Base-by-base conservation (phyloP, 1,284 basidiomycete genomes). In the Ustilago xerochloae region DNA sequence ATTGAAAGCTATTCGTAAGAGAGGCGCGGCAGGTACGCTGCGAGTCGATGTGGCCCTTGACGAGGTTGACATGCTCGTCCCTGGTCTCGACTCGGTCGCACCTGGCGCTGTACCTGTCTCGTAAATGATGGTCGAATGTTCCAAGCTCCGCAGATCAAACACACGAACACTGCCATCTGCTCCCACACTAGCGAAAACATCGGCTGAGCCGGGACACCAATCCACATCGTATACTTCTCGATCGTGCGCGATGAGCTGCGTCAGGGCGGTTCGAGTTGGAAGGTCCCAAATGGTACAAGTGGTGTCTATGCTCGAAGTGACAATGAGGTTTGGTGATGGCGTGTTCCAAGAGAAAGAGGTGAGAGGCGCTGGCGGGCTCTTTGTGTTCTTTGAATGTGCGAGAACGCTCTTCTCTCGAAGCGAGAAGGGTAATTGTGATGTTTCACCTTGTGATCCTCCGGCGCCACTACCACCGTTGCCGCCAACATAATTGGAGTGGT, bases 111-210 rank as follows among this genome's bases (percentile, higher is more conserved):
- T 65, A 12, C 67, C 79, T 6, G 84, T 80, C 87, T 99, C 97
- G 85, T 98, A 99, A 46, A 99, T 88, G 79, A 99, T 99, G 3
- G 97, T 99, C 8, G 94, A 97, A 85, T 99, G 97, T 84, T 99
- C 97, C 46, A 99, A 88, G 77, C 92, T 93, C 36, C 97, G 91
- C 59, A 99, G 87, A 85, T 99, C 97, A 84, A 99, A 99, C 8
- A 97, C 95, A 49, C 97, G 92, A 35, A 99, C 87, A 63, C 92
- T 94, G 12, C 97, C 97, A 83, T 99, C 97, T 13, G 96, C 97
- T 24, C 97, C 97, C 20, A 99, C 97, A 15, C 93, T 96, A 32
- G 98, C 95, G 85, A 99, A 99, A 73, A 98, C 95, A 84, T 99
- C 95, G 4, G 93, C 92, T 12, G 93, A 96, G n/a, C 91, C 90